Conservation (phyloP, 371 early-diverging fungal genomes). For the Rhizopus sp. region DNA sequence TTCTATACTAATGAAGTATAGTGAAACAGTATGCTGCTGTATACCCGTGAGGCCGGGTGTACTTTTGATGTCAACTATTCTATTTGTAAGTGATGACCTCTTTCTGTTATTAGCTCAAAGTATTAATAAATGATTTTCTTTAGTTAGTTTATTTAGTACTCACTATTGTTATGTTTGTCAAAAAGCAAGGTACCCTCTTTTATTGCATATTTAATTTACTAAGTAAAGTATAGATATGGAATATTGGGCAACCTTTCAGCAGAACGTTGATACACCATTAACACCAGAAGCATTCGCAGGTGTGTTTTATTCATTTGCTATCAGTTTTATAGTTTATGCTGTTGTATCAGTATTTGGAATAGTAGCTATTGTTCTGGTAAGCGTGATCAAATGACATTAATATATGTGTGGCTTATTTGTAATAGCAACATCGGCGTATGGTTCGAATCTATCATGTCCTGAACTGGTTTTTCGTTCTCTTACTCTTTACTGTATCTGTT, state of each 20-base stretch:
- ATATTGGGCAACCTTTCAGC: slow-evolving; percentile 26
- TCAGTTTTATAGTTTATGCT: slow-evolving; percentile 23
- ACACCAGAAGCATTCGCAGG: slow-evolving; percentile 30
- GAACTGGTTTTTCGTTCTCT: slow-evolving; percentile 45
- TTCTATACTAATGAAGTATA: not conserved
- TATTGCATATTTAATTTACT: not conserved
- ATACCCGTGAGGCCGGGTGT: not conserved
- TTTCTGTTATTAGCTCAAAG: not conserved
- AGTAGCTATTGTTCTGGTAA: slow-evolving; percentile 24
- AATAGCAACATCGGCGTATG: slow-evolving; percentile 32
- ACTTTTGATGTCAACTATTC: not conserved
- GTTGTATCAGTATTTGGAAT: slow-evolving; percentile 22
- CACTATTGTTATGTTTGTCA: not conserved
- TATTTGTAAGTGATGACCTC: not conserved
- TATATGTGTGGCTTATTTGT: not conserved
- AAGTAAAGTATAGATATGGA: slow-evolving; percentile 14
- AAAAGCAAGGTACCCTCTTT: not conserved
- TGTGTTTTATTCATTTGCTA: slow-evolving; percentile 24
- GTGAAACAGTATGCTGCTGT: not conserved
- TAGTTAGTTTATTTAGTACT: not conserved
- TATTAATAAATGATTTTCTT: not conserved
- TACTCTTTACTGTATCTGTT: slow-evolving; percentile 28
- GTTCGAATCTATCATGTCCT: slow-evolving; percentile 36
- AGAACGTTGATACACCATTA: slow-evolving; percentile 25
- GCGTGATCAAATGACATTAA: not conserved